Evolutionary conservation across 2,329 filamentous ascomycete species (phyloP), one percentile per base, ranked within the genome.

Genomic region (Cladosporium sp.): DNA sequence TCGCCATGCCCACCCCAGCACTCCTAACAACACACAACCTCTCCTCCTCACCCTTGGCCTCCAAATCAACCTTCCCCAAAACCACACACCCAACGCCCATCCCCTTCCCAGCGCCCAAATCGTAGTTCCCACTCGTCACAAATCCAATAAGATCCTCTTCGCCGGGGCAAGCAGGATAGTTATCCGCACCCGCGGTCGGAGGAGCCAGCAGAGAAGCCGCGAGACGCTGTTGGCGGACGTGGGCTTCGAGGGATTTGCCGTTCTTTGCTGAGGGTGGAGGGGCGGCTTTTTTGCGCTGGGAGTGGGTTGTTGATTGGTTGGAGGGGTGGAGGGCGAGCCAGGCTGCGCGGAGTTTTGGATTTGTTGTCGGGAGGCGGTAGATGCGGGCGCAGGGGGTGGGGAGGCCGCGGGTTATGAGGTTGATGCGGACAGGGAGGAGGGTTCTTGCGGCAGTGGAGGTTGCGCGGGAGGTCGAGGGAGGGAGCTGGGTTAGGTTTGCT

Each of bases 111-210:
- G 90, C 87, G 2, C 87, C 86, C 1, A 98, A 84, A 72, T 90
- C 93, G 76, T 90, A 97, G 59, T 91, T 89, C 0, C 94, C 95
- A 1, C 90, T 90, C 2, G 93, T 97, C 26, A 97, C 89, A 75
- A 96, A 99, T 0, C 95, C 95, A 59, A 98, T 86, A 14, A 98
- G 82, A 75, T 97, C 91, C 25, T 85, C 82, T 67, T 88, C 88
- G 11, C 83, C 82, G 0, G 94, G 94, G n/a, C 93, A 87, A 0
- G 88, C 74, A 0, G 89, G 89, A 70, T 91, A 87, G 0, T 78
- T 75, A 0, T 70, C 68, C 23, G 73, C 71, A 6, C 72, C 73
- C 0, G 69, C 71, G n/a, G 58, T 57, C 5, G 81, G 81, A n/a
- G 80, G 74, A 74, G 78, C 84, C 75, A 67, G 73, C 26, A 78